Evolutionary conservation across 345 rosid species (phyloP).

Genomic region (Lenwebbia sp.): DNA sequence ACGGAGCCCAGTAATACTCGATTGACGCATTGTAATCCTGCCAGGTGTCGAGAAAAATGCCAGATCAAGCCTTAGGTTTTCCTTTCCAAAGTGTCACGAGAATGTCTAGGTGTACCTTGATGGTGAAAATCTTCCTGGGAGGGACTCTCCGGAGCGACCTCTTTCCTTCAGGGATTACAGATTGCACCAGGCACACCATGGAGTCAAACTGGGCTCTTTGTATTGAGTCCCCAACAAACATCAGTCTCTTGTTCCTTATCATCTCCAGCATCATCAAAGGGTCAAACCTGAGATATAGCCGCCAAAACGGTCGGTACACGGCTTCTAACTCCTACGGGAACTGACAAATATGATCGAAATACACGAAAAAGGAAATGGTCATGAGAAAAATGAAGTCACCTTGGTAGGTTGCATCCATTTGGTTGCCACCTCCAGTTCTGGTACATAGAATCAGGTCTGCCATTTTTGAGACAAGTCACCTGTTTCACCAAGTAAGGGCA

Average conservation of each 20-base stretch:
- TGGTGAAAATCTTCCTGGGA: slow-evolving; percentile 86
- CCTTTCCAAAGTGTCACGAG: neutral
- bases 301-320: neutral
- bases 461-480: slow-evolving; percentile 68
- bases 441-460: slow-evolving; percentile 73
- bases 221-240: slow-evolving; percentile 92
- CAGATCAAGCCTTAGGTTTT: neutral
- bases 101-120: slow-evolving; percentile 29
- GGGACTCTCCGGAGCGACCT: slow-evolving; percentile 60
- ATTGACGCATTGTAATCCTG: slow-evolving; percentile 76
- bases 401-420: slow-evolving; percentile 54
- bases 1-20: slow-evolving; percentile 97
- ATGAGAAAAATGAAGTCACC: slow-evolving; percentile 15
- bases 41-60: neutral
- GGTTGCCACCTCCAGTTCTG: slow-evolving; percentile 95
- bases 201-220: slow-evolving; percentile 92
- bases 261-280: slow-evolving; percentile 63
- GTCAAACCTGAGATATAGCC: slow-evolving; percentile 41
- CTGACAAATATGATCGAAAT: neutral
- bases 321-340: neutral
- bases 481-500: slow-evolving; percentile 89
- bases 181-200: slow-evolving; percentile 75
- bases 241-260: slow-evolving; percentile 63
- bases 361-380: neutral
- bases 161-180: slow-evolving; percentile 60